phyloP scores from a whole-genome alignment of 164 flowering plant genomes.

The Vitis labrusca region DNA sequence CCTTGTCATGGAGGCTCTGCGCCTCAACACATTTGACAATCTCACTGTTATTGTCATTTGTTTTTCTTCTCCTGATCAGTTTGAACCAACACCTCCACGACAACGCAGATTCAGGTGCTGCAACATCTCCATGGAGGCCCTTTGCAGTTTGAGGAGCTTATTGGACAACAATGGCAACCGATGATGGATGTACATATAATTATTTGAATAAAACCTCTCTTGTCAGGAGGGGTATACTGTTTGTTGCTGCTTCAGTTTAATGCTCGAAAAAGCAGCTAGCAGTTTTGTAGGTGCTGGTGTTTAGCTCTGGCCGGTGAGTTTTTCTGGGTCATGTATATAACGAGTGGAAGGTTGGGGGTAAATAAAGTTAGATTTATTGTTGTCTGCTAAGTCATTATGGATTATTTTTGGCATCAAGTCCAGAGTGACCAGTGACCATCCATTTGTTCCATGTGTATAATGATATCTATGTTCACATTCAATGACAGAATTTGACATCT shows the following conservation, averaged over 20 bases:
- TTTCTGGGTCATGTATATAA: conserved; percentile 21
- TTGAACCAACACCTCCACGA: conserved; percentile 28
- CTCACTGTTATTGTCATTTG: conserved; percentile 80
- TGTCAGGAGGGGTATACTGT: conserved; percentile 4
- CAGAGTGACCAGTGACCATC: background rate
- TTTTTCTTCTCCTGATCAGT: conserved; percentile 44
- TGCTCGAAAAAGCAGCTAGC: conserved; percentile 24
- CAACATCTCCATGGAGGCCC: conserved; percentile 65
- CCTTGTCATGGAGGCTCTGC: conserved; percentile 66
- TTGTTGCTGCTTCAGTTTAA: conserved; percentile 29
- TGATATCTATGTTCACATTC: no score
- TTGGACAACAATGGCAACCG: conserved; percentile 34
- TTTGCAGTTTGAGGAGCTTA: conserved; percentile 55
- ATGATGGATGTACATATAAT: conserved; percentile 9
- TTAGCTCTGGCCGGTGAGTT: background rate
- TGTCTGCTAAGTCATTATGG: background rate
- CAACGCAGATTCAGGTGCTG: conserved; percentile 44
- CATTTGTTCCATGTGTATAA: background rate
- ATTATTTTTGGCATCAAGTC: background rate
- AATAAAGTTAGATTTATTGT: background rate
- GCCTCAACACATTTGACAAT: conserved; percentile 62
- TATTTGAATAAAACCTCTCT: background rate
- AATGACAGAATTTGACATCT: no score
- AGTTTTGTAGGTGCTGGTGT: conserved; percentile 31
- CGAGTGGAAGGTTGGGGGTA: conserved; percentile 4